Evolutionary conservation across 2,329 filamentous ascomycete genomes (phyloP).

Genomic region (Fusarium temperatum): DNA sequence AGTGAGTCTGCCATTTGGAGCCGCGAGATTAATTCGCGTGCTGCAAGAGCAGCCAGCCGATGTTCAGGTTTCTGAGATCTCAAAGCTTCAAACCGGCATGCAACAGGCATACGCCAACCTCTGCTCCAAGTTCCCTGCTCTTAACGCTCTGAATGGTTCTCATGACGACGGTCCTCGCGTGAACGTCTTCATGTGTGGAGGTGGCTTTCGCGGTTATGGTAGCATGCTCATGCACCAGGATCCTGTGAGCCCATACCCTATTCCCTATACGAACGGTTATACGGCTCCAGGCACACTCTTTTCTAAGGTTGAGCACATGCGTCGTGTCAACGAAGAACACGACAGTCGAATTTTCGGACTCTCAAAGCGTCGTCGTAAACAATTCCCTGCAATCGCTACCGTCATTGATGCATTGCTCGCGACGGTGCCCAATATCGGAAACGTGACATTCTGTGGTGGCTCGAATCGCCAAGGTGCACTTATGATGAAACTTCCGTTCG

Average conservation of each 20-base stretch:
- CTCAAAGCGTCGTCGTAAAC: conserved; percentile 78
- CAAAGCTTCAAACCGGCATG: conserved; percentile 67
- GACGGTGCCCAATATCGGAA: conserved; percentile 74
- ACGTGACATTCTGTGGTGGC: conserved; percentile 85
- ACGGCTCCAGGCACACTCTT: conserved; percentile 71
- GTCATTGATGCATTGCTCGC: conserved; percentile 79
- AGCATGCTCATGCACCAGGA: conserved; percentile 87
- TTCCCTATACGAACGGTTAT: conserved; percentile 84
- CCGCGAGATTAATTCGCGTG: conserved; percentile 64
- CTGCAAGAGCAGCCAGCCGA: conserved; percentile 53
- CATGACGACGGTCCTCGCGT: conserved; percentile 56
- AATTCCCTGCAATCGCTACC: conserved; percentile 85
- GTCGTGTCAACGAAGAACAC: conserved; percentile 58
- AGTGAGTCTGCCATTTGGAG: conserved; percentile 68
- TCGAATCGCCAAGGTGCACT: conserved; percentile 87
- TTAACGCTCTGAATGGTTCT: conserved; percentile 53
- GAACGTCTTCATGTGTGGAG: conserved; percentile 85
- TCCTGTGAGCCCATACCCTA: conserved; percentile 78
- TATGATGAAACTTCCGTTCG: conserved; percentile 71
- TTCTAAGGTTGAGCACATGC: conserved; percentile 60
- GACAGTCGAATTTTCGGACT: conserved; percentile 75
- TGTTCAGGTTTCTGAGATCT: conserved; percentile 57
- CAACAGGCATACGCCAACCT: conserved; percentile 66
- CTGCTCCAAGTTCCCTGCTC: conserved; percentile 57
- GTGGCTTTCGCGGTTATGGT: conserved; percentile 90